Evolutionary conservation across 1,284 basidiomycete species (phyloP), one percentile per base, ranked within the genome.

Genomic region (Exsudoporus floridanus): DNA sequence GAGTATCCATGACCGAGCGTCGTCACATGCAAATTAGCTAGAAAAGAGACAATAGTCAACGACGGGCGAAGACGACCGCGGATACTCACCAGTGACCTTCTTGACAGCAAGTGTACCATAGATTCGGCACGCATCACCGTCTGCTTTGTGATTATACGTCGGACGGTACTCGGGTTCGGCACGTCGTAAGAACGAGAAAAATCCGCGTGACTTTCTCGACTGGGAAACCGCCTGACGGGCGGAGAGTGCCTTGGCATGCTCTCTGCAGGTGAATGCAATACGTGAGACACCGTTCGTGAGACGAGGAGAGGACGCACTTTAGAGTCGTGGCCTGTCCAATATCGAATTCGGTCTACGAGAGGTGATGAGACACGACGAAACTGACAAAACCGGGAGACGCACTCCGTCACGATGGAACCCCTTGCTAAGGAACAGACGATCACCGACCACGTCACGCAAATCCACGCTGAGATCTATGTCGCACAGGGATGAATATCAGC

Each of bases 1-100:
- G 86, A 78, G 67, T 98, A 99, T 14, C 95, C 96, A 69, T 98
- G 95, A 0, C 96, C 96, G 1, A 95, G 78, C 0, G 93, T 94
- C 5, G 96, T 98, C 44, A 94, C 79, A 62, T 95, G 92, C 43
- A 94, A 68, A 65, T 95, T 94, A 5, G 90, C 92, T 83, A 49
- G 36, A 16, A 52, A 58, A 19, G n/a, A 5, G 39, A 35, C 5
- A 10, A 12, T 1, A 50, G 37, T 50, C 28, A 33, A 46, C 18
- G 18, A 18, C 4, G 5, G 10, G n/a, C 4, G 19, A 18, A 43
- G 18, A 14, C 10, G 33, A 18, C 14, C 33, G 28, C 3, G 16
- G 1, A 41, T 13, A 55, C 70, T 50, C 52, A 84, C 86, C 88
- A 9, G 94, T 98, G 1, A 98, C 94, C 60, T 93, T 90, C 72